Evolutionary conservation across 2,329 filamentous ascomycete genomes (phyloP), one percentile per base, ranked within the genome.

Genomic region (Verticillium klebahnii): DNA sequence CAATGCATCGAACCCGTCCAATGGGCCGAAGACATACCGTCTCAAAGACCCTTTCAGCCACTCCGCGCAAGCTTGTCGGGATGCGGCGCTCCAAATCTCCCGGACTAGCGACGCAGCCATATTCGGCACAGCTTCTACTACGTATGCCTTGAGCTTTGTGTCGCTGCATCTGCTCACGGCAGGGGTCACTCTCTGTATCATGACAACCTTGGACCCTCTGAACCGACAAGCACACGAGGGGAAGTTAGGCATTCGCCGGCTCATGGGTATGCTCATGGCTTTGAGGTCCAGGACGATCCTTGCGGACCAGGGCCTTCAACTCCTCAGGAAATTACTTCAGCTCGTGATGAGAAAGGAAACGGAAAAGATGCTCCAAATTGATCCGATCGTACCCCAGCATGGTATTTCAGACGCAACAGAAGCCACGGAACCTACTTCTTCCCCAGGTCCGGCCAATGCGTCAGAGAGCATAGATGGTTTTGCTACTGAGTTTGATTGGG

Each of bases 151-250:
- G 1, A 61, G 63, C 1, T 71, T 71, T 56, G 62, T 71, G 2
- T 63, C 67, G 2, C 40, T 71, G 17, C 69, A 70, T 34, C 60
- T 71, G 0, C 65, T 72, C 17, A 71, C 69, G 0, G 69, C 70
- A 0, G 70, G 66, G 0, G 65, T 71, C 1, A 64, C 69, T 0
- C 56, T 71, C 1, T 68, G 66, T 14, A 70, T 71, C 23, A 62
- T 68, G 52, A 65, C 65, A 1, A 67, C 59, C 4, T 34, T 67
- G 15, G 61, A 67, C 7, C 67, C 69, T 1, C 25, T 71, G 31
- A 70, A 64, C 23, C 45, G 19, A 29, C 61, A 68, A 15, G 63
- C 69, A 1, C 62, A 63, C 19, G 58, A 64, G 2, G 66, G 63
- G 17, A 69, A 67, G 37, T 58, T 67, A 23, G 68, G 66, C 0